phyloP scores from a whole-genome alignment of 2,329 filamentous ascomycete species.

The Cladosporium sp. region DNA sequence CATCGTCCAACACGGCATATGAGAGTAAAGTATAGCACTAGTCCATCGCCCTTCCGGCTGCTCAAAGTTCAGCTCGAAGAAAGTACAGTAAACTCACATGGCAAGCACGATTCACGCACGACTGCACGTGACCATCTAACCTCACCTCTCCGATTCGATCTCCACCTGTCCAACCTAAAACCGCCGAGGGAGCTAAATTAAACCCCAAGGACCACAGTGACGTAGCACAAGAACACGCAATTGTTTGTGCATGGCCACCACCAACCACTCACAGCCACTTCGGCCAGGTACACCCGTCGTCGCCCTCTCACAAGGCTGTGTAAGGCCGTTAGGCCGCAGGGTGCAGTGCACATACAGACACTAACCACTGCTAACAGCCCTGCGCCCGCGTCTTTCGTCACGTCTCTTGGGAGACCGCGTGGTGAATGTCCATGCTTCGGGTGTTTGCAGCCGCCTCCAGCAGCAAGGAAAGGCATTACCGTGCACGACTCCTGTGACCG shows the following conservation, averaged over 20 bases:
- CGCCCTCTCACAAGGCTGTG: constrained; percentile 4
- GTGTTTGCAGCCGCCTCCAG: not conserved
- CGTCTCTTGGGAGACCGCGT: not conserved
- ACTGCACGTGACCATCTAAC: not conserved
- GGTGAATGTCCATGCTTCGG: not conserved
- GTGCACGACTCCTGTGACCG: not conserved
- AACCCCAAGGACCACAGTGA: not conserved
- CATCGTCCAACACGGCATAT: not conserved
- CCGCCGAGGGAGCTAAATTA: not conserved
- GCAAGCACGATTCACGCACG: not conserved
- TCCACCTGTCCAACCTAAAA: not conserved
- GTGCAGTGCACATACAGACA: not conserved
- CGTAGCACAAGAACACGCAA: not conserved
- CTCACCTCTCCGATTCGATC: not conserved
- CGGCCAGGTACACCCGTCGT: not conserved
- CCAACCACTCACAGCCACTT: not conserved
- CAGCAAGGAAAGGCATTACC: not conserved
- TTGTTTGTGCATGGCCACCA: not conserved
- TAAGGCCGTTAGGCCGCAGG: not conserved
- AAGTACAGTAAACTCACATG: not conserved
- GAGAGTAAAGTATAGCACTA: not conserved
- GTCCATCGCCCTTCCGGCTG: not conserved
- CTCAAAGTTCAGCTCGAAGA: not conserved
- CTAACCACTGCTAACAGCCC: not conserved
- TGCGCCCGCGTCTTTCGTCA: not conserved